Evolutionary conservation across 257 asterid species (phyloP).

Genomic region (Solanum medicagineum): DNA sequence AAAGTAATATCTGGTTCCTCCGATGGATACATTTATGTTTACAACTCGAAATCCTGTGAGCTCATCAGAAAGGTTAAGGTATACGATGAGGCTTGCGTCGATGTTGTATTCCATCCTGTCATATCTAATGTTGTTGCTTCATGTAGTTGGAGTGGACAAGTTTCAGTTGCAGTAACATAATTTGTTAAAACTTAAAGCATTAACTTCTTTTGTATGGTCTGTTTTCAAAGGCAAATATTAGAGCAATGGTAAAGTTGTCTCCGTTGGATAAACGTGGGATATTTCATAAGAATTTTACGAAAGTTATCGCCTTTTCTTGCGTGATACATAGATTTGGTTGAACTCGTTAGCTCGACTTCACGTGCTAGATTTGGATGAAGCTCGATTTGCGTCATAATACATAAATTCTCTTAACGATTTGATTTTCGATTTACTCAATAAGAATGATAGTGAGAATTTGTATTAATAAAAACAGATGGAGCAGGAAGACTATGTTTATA

Average conservation of each 20-base stretch:
- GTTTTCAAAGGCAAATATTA: not conserved
- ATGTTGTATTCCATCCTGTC: slow-evolving; percentile 65
- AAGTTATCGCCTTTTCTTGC: too few relatives aligned
- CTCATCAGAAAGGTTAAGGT: slow-evolving; percentile 52
- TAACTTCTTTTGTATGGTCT: not conserved
- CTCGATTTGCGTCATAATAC: too few relatives aligned
- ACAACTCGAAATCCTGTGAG: slow-evolving; percentile 45
- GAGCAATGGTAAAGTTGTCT: not conserved
- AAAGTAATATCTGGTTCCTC: slow-evolving; percentile 65
- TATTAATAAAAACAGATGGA: too few relatives aligned
- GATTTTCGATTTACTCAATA: too few relatives aligned
- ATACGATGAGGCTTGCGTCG: slow-evolving; percentile 52
- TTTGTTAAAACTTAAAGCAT: not conserved
- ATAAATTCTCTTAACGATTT: too few relatives aligned
- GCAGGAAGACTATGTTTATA: too few relatives aligned
- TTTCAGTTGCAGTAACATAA: slow-evolving; percentile 18
- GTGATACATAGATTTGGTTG: too few relatives aligned
- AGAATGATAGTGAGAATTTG: too few relatives aligned
- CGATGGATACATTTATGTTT: slow-evolving; percentile 68
- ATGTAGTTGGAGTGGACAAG: slow-evolving; percentile 77
- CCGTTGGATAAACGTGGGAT: not conserved
- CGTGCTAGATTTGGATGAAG: too few relatives aligned
- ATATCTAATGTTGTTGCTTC: slow-evolving; percentile 56
- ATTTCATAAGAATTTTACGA: too few relatives aligned
- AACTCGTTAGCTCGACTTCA: too few relatives aligned